Percentiles rank a stretch among this genome's conserved stretches.
phyloP scores from a whole-genome alignment of 225 moss, liverwort and hornwort genomes.

The Lunularia cruciata region DNA sequence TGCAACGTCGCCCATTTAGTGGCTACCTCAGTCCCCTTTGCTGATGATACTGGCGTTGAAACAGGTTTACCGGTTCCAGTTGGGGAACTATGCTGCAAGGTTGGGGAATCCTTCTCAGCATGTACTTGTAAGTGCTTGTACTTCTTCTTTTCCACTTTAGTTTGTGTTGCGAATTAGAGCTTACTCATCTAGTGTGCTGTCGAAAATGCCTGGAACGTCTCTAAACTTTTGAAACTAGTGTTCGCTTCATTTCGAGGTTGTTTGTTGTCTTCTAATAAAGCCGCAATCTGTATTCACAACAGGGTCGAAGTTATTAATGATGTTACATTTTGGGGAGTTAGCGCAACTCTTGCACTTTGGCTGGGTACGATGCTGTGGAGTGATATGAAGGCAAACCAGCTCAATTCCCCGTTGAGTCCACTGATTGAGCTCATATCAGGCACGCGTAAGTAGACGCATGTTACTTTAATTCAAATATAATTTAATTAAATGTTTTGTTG shows the following conservation, averaged over 20 bases:
- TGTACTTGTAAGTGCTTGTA: constrained; percentile 70
- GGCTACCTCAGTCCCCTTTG: background rate
- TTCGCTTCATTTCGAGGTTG: background rate
- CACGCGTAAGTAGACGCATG: background rate
- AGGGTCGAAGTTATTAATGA: constrained; percentile 56
- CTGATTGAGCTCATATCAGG: constrained; percentile 70
- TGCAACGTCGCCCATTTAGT: too few species aligned
- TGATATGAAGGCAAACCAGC: constrained; percentile 61
- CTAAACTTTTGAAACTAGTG: background rate
- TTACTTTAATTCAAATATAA: too few species aligned
- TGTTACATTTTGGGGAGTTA: constrained; percentile 62
- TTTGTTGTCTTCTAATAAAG: background rate
- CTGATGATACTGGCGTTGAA: background rate
- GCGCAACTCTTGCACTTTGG: constrained; percentile 60
- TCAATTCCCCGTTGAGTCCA: constrained; percentile 52
- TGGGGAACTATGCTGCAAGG: constrained; percentile 90
- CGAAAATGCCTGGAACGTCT: background rate
- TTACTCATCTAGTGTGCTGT: too few species aligned
- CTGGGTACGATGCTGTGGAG: constrained; percentile 50
- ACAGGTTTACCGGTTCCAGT: constrained; percentile 86
- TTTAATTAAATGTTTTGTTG: too few species aligned
- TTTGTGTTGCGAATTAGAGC: background rate
- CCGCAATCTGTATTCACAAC: constrained; percentile 31
- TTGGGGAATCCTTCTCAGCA: constrained; percentile 86
- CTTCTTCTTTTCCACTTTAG: background rate